Conservation (phyloP, 768 basidiomycete genomes). For the Panus rudis region DNA sequence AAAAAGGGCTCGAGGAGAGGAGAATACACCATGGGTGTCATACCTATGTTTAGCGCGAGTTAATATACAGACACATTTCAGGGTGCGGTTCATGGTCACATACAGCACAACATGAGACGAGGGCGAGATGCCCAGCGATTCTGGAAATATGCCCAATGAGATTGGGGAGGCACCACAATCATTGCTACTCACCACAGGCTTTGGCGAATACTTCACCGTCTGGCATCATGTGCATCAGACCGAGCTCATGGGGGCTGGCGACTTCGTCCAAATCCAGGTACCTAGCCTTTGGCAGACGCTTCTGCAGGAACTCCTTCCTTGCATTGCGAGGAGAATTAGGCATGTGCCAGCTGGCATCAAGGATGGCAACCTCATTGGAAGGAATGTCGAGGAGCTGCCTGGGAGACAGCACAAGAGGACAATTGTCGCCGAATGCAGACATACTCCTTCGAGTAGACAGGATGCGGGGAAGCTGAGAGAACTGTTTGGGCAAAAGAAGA, state of each 20-base stretch:
- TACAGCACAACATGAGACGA: slow-evolving; percentile 80
- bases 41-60: slow-evolving; percentile 44
- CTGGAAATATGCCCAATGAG: slow-evolving; percentile 27
- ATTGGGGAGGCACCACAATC: not conserved
- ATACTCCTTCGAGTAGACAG: slow-evolving; percentile 22
- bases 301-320: slow-evolving; percentile 56
- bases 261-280: slow-evolving; percentile 80
- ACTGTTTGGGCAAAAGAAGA: slow-evolving; percentile 4
- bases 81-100: slow-evolving; percentile 16
- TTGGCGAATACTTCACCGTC: slow-evolving; percentile 58
- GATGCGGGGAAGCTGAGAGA: slow-evolving; percentile 8
- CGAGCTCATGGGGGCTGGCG: slow-evolving; percentile 64
- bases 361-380: slow-evolving; percentile 34
- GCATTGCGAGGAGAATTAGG: slow-evolving; percentile 73
- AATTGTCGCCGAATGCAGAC: slow-evolving; percentile 28
- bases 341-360: slow-evolving; percentile 94
- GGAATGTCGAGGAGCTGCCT: slow-evolving; percentile 33
- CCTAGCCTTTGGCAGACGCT: slow-evolving; percentile 63
- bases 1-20: slow-evolving; percentile 86
- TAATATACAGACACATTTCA: slow-evolving; percentile 3
- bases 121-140: slow-evolving; percentile 63
- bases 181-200: slow-evolving; percentile 59
- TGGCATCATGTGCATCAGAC: slow-evolving; percentile 95
- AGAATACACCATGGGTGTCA: slow-evolving; percentile 87
- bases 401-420: slow-evolving; percentile 51